Percentiles rank a stretch among this genome's conserved stretches.
phyloP scores from a whole-genome alignment of 2,329 filamentous ascomycete species.

The Eurotiales sp. region DNA sequence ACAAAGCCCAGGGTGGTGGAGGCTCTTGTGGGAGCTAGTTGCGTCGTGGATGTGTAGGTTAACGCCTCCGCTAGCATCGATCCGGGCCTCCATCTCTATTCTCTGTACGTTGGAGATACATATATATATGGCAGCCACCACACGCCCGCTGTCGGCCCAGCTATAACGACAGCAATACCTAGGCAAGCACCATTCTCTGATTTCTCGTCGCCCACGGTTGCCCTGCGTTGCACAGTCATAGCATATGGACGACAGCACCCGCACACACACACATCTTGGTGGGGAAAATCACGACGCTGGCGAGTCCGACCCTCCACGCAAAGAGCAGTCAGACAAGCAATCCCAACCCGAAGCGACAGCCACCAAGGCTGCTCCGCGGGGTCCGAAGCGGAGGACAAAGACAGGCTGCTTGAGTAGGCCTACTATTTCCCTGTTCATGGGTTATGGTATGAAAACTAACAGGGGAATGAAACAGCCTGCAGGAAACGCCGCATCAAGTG shows the following conservation, averaged over 20 bases:
- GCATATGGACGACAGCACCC: conserved; percentile 6
- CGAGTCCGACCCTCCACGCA: background rate
- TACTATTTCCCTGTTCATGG: too few relatives aligned
- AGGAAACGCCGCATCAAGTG: conserved; percentile 95
- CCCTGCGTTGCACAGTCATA: background rate
- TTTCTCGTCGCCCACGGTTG: background rate
- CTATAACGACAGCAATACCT: too few relatives aligned
- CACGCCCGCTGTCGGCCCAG: too few relatives aligned
- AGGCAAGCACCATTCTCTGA: too few relatives aligned
- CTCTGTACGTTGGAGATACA: too few relatives aligned
- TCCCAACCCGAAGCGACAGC: conserved; percentile 11
- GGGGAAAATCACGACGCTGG: background rate
- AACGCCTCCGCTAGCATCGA: conserved; percentile 4
- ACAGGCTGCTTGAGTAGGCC: conserved; percentile 83
- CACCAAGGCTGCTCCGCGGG: conserved; percentile 23
- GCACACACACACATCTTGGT: background rate
- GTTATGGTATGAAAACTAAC: too few relatives aligned
- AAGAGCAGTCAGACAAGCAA: conserved; percentile 3
- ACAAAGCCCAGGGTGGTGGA: background rate
- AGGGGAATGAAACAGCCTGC: too few relatives aligned
- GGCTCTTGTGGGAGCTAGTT: conserved; percentile 4
- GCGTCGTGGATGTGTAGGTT: background rate
- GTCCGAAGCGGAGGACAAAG: conserved; percentile 71
- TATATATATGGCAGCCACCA: too few relatives aligned
- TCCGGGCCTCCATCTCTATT: too few relatives aligned